Conservation (phyloP, 23 red algal genomes). For the Chondrus crispus region DNA sequence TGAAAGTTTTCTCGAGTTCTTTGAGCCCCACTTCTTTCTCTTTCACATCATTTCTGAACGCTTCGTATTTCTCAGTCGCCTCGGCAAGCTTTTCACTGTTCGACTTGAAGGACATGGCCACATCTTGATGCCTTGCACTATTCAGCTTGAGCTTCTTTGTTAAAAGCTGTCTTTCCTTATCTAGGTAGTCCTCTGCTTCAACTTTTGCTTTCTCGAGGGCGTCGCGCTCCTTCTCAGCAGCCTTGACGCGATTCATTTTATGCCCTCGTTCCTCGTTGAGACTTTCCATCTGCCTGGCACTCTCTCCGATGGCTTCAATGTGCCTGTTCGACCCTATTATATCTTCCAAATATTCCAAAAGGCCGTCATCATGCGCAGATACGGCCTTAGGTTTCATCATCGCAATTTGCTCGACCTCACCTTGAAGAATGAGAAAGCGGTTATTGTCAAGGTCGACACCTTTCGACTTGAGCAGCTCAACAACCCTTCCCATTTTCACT, state of each 20-base stretch:
- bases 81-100: conserved; percentile 3
- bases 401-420: conserved; percentile 98
- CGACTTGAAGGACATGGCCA: not conserved
- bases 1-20: conserved; percentile 43
- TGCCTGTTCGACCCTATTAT: conserved; percentile 84
- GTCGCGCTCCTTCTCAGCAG: conserved; percentile 70
- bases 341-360: conserved; percentile 98
- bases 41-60: conserved; percentile 22
- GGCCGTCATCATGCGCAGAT: conserved; percentile 72
- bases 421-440: conserved; percentile 99
- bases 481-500: conserved; percentile 65
- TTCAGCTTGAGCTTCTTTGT: conserved; percentile 43
- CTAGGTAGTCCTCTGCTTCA: conserved; percentile 86
- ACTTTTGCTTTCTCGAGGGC: conserved; percentile 79
- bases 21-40: conserved; percentile 41
- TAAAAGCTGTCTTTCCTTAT: conserved; percentile 69
- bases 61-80: conserved; percentile 9
- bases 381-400: conserved; percentile 92
- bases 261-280: conserved; percentile 76
- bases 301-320: conserved; percentile 52
- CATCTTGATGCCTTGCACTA: not conserved
- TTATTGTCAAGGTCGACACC: conserved; percentile 97
- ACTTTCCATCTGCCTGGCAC: conserved; percentile 39
- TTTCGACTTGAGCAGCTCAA: conserved; percentile 70
- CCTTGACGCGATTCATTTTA: conserved; percentile 88